phyloP scores from a whole-genome alignment of 208 protist genomes.

The Porcisia deanei region DNA sequence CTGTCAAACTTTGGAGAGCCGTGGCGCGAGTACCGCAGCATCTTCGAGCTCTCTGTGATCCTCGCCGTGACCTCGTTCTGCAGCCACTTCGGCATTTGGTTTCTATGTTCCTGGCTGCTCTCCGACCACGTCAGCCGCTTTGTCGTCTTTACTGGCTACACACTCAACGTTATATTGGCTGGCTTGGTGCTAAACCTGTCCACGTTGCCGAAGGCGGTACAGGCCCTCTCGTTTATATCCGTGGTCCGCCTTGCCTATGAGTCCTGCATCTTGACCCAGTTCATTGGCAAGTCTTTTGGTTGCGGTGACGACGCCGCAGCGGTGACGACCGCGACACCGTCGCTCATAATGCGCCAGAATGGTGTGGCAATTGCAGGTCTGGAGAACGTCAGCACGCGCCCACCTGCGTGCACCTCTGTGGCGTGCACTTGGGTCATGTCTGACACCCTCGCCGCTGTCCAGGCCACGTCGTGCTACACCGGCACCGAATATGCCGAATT shows the following conservation, averaged over 20 bases:
- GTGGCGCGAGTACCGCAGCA: slow-evolving; percentile 51
- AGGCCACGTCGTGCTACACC: slow-evolving; percentile 43
- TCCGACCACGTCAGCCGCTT: slow-evolving; percentile 34
- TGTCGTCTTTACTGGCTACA: slow-evolving; percentile 59
- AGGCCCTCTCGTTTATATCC: slow-evolving; percentile 41
- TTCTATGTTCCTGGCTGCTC: slow-evolving; percentile 40
- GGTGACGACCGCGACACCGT: not conserved
- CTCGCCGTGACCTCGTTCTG: slow-evolving; percentile 57
- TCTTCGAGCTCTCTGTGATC: slow-evolving; percentile 56
- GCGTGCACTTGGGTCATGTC: not conserved
- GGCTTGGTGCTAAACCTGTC: slow-evolving; percentile 67
- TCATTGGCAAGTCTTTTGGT: slow-evolving; percentile 45
- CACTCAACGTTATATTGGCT: slow-evolving; percentile 52
- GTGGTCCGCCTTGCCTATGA: slow-evolving; percentile 62
- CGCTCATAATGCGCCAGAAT: no score
- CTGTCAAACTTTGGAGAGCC: slow-evolving; percentile 50
- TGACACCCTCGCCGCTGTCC: not conserved
- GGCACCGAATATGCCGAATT: slow-evolving; percentile 55
- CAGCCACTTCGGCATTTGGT: slow-evolving; percentile 49
- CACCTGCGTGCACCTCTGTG: not conserved
- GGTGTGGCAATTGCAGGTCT: not conserved
- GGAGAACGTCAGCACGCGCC: not conserved
- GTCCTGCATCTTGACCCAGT: slow-evolving; percentile 56
- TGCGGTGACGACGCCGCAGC: slow-evolving; percentile 10
- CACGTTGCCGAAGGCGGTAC: slow-evolving; percentile 46